Conservation (phyloP, 306 rosid species). For the Fragaria nilgerrensis region DNA sequence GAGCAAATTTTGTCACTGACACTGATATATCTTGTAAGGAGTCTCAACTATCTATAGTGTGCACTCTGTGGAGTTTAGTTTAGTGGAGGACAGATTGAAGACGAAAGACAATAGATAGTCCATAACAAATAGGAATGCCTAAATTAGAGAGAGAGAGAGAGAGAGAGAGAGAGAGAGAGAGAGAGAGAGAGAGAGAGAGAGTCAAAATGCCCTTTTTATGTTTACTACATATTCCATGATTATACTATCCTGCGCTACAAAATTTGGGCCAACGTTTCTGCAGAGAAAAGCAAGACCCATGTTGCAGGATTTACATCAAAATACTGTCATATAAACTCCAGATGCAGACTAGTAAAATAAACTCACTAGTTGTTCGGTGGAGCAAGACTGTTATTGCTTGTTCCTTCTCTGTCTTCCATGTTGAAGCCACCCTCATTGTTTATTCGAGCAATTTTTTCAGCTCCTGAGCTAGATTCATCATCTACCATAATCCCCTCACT, state of each 20-base stretch:
- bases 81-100: background rate
- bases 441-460: constrained; percentile 27
- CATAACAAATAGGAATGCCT: background rate
- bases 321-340: background rate
- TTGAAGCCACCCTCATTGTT: constrained; percentile 18
- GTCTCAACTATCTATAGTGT: background rate
- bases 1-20: background rate
- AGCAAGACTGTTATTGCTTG: constrained; percentile 23
- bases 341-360: constrained; percentile 6
- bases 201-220: background rate
- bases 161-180: too few relatives aligned
- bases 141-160: background rate
- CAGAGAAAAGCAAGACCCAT: constrained; percentile 20
- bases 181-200: too few relatives aligned
- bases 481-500: constrained; percentile 34
- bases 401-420: constrained; percentile 12
- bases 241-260: constrained; percentile 27
- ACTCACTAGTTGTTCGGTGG: constrained; percentile 22
- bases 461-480: constrained; percentile 37
- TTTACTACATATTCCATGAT: background rate
- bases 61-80: background rate
- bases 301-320: constrained; percentile 13
- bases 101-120: background rate
- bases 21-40: background rate
- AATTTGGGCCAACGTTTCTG: constrained; percentile 26